Base-by-base conservation (phyloP, 73 alveolate genomes). In the Paramecium bursaria region DNA sequence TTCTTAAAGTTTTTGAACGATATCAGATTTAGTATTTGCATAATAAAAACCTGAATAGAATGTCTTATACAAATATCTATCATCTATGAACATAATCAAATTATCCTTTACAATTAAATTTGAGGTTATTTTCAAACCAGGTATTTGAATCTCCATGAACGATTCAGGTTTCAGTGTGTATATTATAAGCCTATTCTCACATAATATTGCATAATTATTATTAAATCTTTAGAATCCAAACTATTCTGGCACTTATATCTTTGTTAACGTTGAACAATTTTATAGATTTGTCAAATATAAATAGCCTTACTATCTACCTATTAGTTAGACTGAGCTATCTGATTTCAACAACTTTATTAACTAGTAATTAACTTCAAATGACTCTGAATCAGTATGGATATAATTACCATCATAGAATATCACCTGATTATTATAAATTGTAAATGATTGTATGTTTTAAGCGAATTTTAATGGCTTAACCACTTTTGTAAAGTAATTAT, bases 381-480 rank as follows among this genome's bases (percentile, higher is more conserved):
- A 26, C 1, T 67, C 35, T 23, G 33, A 42, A 33, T 67, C 82
- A 39, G 10, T 67, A 35, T 67, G 22, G 19, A 67, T 39, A 67
- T 67, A 17, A 21, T 67, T 13, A 3, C 82, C 82, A 39, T 67
- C 82, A 67, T 67, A 67, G 44, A 19, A 67, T 15, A 39, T 35
- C 14, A 67, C 82, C 15, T 13, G 19, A 35, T 67, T 42, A 11
- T 42, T 42, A 39, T 39, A 25, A 42, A 67, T 67, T 4, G 42
- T 19, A 42, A 67, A 67, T 39, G 60, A 19, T 67, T 67, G 33
- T n/a, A 67, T 46, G 21, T 67, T 67, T 17, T 31, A 19, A 7
- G 48, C 82, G 3, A 39, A 14, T 67, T 67, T 67, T 10, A 67
- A 67, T 3, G 82, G 82, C 22, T 67, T 67, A 67, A 67, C 35